Conservation (phyloP, 306 rosid species). For the Crataegus laevigata region DNA sequence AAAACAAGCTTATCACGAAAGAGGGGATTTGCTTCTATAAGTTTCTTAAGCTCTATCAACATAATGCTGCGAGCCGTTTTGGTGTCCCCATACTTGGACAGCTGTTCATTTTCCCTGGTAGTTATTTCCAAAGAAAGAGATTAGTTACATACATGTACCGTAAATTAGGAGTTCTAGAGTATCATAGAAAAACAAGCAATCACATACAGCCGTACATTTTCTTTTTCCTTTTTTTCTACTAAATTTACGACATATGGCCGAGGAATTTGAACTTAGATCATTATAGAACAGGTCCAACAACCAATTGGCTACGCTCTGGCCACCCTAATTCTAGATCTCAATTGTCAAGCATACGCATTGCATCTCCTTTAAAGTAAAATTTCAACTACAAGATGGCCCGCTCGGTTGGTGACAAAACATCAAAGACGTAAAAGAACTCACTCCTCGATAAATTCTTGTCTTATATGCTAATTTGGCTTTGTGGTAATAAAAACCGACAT, state of each 20-base stretch:
- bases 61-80: conserved; percentile 76
- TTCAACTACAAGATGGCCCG: background rate
- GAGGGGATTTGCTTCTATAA: conserved; percentile 78
- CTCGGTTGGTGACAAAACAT: background rate
- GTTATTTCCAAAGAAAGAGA: conserved; percentile 12
- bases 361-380: background rate
- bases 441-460: background rate
- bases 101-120: conserved; percentile 80
- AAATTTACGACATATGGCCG: background rate
- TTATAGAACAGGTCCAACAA: background rate
- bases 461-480: background rate
- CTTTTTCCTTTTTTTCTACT: background rate
- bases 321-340: background rate
- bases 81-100: conserved; percentile 80
- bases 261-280: background rate
- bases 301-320: background rate
- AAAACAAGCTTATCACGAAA: conserved; percentile 72
- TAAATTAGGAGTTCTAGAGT: background rate
- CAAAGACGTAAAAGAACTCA: background rate
- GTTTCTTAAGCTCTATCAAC: conserved; percentile 76
- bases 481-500: background rate
- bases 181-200: background rate
- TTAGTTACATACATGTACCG: background rate
- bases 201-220: background rate
- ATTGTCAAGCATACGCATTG: background rate